Percentiles rank a stretch among this genome's conserved stretches.
These are phyloP conservation scores for Coemansia sp. DNA, from an alignment of 192 early-diverging fungal genomes.

Conservation along the genomic window DNA sequence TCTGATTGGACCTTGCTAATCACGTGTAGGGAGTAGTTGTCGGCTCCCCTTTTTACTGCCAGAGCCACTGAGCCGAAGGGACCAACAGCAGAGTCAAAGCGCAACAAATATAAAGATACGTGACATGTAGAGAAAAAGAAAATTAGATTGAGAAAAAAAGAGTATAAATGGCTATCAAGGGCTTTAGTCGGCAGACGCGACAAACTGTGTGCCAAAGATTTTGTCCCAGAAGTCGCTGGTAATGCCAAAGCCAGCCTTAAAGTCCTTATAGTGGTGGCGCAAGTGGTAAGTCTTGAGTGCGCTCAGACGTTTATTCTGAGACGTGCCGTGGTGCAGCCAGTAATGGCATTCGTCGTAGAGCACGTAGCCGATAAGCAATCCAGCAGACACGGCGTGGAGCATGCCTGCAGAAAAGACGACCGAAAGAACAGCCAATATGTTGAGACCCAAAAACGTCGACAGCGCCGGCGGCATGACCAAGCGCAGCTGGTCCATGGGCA, in stretches of 20 bases:
- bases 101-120: neutral
- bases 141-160: neutral
- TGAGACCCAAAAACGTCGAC: constrained; percentile 61
- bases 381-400: constrained; percentile 72
- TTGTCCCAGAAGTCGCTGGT: constrained; percentile 92
- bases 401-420: constrained; percentile 65
- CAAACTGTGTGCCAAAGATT: constrained; percentile 69
- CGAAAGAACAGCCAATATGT: constrained; percentile 63
- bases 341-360: constrained; percentile 95
- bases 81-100: neutral
- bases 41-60: neutral
- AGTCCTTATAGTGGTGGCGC: constrained; percentile 95
- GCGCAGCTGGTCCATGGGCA: constrained; percentile 95
- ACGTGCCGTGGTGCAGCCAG: constrained; percentile 90
- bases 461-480: constrained; percentile 96
- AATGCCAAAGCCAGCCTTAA: constrained; percentile 85
- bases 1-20: constrained; percentile 2
- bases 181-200: constrained; percentile 2
- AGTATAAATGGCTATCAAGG: constrained; percentile 4
- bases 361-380: constrained; percentile 81
- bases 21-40: neutral
- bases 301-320: constrained; percentile 69
- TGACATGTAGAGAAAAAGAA: neutral
- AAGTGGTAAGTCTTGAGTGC: constrained; percentile 95
- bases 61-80: neutral